Base-by-base conservation (phyloP, 768 basidiomycete species). In the Boletus tylopilopsis region DNA sequence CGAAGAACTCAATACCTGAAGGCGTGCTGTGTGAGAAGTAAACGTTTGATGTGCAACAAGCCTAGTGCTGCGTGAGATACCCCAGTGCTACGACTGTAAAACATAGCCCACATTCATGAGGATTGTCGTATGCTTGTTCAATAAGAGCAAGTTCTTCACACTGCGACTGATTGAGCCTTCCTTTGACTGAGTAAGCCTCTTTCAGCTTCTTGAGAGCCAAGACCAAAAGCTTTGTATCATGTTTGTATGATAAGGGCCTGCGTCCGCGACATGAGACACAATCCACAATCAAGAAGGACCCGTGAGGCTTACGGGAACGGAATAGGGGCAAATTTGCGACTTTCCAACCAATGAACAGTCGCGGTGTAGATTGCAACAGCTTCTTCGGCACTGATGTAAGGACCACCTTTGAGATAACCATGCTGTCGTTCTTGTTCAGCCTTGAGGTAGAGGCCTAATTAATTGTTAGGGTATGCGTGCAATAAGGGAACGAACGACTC, bases 341-440 rank as follows among this genome's bases (percentile, higher is more conserved):
- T 92, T 70, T 99, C 96, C 21, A 99, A 77, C 96, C 96, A 99
- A 70, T 99, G 95, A 3, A 98, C 95, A 1, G 95, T 97, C 10
- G 94, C 92, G 0, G 95, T 95, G 70, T 98, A 99, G 64, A 98
- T 94, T 4, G 96, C 96, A 19, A 98, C 95, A 45, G 95, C 96
- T 65, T 98, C 96, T 68, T 98, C 96, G 12, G 95, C 94, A 58
- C 91, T 95, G 70, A 99, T 94, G 66, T 99, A 98, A 6, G 96
- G 96, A 43, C 96, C 96, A 69, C 98, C 96, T 75, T 99, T 98
- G 56, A 99, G 83, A 67, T 99, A 99, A 4, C 88, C 94, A 61
- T 99, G 95, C 68, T 98, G 96, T 53, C 96, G 78, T 72, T 99
- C 96, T 66, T 99, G 96, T 72, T 99, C 96, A 23, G 96, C 95